Base-by-base conservation (phyloP, 2,329 filamentous ascomycete genomes). In the Zarea fungicola region DNA sequence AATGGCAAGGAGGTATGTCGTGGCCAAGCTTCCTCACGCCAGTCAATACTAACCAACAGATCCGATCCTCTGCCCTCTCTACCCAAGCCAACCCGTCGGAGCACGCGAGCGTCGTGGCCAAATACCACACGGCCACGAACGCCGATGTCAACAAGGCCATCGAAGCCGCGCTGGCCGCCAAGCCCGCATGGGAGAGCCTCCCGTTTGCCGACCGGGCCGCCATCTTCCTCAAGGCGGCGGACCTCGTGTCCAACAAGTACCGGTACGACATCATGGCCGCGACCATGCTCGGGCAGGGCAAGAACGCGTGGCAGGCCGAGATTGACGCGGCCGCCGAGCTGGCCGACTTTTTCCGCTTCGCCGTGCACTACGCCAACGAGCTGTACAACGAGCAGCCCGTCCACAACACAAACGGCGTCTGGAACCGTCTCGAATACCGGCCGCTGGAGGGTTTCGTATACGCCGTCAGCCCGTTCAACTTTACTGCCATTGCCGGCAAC, bases 241-340 rank as follows among this genome's bases (percentile, higher is more conserved):
- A 97, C 65, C 76, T 99, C 54, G 82, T 99, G 58, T 76, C 87
- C 48, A 87, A 81, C 55, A 97, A 97, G 73, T 97, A 99, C 72
- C 82, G 93, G 64, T 96, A 96, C 70, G 89, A 96, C 49, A 81
- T 99, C 60, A 95, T 97, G 87, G 92, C 93, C 7, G 83, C 89
- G 37, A 96, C 93, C 13, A 96, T 97, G 82, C 76, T 96, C 26
- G 93, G 92, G 53, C 92, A 99, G 71, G 92, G 93, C 61, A 97
- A 97, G 81, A 97, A 96, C 67, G 89, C 89, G 41, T 97, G 90
- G 90, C 92, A 99, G 71, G 92, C 93, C n/a, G 92, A 99, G 77
- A 97, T 97, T 55, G 92, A 97, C 68, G 80, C 91, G 32, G 92
- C 92, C 16, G 92, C 92, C 8, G 93, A 99, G 76, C 72, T 95